Evolutionary conservation across 495 filamentous ascomycete species (phyloP).

Genomic region (Hyaloscypha bicolor): DNA sequence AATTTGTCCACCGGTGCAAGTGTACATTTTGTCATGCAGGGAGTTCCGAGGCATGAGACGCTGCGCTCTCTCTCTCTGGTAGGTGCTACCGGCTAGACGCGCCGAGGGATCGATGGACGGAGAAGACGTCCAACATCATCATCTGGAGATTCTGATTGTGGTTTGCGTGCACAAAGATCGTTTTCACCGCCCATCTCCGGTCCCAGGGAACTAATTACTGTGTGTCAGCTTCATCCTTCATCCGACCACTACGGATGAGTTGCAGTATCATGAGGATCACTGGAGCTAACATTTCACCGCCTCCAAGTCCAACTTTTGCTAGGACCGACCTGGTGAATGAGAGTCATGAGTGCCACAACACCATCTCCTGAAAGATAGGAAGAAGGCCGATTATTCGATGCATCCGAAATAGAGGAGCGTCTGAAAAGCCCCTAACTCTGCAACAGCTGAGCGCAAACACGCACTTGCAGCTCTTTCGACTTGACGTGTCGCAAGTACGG

Average conservation of each 20-base stretch:
- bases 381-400: not conserved
- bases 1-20: not conserved
- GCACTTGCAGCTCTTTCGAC: conserved; percentile 17
- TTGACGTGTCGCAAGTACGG: conserved; percentile 7
- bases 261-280: too few relatives aligned
- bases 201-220: not conserved
- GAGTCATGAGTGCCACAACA: conserved; percentile 14
- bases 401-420: not conserved
- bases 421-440: not conserved
- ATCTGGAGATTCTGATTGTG: not conserved
- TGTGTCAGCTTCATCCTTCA: not conserved
- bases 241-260: not conserved
- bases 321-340: not conserved
- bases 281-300: conserved; percentile 12
- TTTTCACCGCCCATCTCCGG: conserved; percentile 7
- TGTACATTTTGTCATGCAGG: conserved; percentile 1
- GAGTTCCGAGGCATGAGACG: conserved; percentile 18
- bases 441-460: conserved; percentile 8
- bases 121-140: conserved; percentile 4
- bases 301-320: conserved; percentile 3
- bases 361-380: conserved; percentile 14
- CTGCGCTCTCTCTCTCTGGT: conserved; percentile 15
- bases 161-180: not conserved
- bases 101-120: not conserved
- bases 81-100: conserved; percentile 20